A percentile compares a stretch with the other conserved stretches of the same genome.
phyloP scores from a whole-genome alignment of 768 basidiomycete genomes.

The Mycena vulgaris region DNA sequence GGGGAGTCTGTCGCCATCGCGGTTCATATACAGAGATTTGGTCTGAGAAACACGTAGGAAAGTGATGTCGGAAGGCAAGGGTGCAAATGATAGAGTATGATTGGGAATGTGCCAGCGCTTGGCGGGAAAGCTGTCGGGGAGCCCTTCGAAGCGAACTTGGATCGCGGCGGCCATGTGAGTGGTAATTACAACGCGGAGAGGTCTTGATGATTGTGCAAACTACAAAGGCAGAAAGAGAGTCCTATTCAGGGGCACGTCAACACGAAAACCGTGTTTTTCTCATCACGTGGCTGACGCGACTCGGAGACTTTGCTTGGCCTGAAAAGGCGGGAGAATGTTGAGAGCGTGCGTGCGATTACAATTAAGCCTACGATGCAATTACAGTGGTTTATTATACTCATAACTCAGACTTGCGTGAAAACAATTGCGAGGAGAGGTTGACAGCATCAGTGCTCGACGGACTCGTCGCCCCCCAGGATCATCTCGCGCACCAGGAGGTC shows the following conservation, averaged over 20 bases:
- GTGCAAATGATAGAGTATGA: background rate
- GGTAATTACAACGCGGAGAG: too few species aligned
- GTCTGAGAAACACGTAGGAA: background rate
- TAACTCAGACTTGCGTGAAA: background rate
- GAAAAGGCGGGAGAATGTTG: too few species aligned
- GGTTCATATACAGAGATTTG: background rate
- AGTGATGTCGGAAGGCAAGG: background rate
- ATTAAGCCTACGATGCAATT: background rate
- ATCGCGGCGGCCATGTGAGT: background rate
- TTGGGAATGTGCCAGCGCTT: background rate
- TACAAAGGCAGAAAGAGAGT: too few species aligned
- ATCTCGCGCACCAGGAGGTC: conserved; percentile 69
- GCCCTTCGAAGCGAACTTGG: background rate
- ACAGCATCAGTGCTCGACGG: background rate
- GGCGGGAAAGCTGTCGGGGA: background rate
- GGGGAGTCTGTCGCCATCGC: background rate
- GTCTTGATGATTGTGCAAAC: too few species aligned
- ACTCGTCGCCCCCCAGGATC: conserved; percentile 45
- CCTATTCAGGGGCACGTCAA: too few species aligned
- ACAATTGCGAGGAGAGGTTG: too few species aligned
- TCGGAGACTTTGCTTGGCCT: too few species aligned
- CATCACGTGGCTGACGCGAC: too few species aligned
- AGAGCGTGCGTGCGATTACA: background rate
- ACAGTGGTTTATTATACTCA: background rate
- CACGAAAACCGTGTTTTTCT: too few species aligned